Evolutionary conservation across 352 stramenopile species (phyloP).

Genomic region (Pythium phragmitis): DNA sequence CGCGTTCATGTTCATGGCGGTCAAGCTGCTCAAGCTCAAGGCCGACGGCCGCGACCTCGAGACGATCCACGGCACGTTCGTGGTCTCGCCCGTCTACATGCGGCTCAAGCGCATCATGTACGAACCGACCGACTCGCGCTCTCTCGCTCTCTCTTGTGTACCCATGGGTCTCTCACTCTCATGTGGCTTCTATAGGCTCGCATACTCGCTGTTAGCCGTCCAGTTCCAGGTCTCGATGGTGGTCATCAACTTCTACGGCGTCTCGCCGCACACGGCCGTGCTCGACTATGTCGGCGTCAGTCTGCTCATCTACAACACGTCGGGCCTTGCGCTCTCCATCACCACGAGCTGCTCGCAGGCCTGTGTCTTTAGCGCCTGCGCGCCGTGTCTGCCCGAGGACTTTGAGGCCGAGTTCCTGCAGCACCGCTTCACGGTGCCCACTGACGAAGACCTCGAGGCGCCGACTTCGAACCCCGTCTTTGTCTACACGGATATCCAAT

Average conservation of each 20-base stretch:
- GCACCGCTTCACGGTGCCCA: constrained; percentile 2
- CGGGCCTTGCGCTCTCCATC: constrained; percentile 13
- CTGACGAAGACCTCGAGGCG: constrained; percentile 16
- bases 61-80: constrained; percentile 60
- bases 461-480: constrained; percentile 29
- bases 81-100: constrained; percentile 61
- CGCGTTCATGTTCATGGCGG: constrained; percentile 55
- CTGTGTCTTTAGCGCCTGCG: constrained; percentile 18
- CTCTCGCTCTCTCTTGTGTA: neutral
- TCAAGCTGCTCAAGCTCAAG: constrained; percentile 47
- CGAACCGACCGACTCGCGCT: neutral
- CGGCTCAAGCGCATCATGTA: constrained; percentile 72
- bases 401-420: constrained; percentile 18
- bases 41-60: constrained; percentile 54
- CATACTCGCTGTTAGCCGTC: constrained; percentile 59
- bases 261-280: neutral
- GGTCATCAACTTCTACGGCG: constrained; percentile 16
- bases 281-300: constrained; percentile 14
- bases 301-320: constrained; percentile 9
- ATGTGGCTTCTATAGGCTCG: constrained; percentile 39
- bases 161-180: neutral
- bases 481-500: constrained; percentile 33
- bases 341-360: constrained; percentile 19
- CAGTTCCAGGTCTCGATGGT: constrained; percentile 43
- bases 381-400: constrained; percentile 13